These are phyloP conservation scores for Aquilaria yunnanensis DNA, from an alignment of 345 rosid species.

Conservation along the genomic window DNA sequence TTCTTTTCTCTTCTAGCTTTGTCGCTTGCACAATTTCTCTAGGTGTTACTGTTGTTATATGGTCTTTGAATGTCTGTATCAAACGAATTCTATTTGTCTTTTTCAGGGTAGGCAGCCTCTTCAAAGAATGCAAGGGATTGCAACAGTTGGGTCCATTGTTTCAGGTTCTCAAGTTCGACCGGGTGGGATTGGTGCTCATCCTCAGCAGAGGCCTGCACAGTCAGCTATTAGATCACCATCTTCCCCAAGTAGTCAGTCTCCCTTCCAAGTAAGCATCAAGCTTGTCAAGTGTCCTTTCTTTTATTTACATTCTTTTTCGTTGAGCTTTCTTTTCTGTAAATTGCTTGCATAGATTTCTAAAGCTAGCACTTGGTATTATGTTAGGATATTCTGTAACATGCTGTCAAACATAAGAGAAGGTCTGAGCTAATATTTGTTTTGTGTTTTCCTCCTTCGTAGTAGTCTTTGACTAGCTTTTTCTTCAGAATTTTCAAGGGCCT, in stretches of 20 bases:
- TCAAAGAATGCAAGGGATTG: slow-evolving; percentile 59
- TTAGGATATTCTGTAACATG: no score
- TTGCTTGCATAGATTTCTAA: no score
- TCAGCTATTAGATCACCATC: slow-evolving; percentile 56
- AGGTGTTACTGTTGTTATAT: no score
- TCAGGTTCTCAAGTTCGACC: slow-evolving; percentile 66
- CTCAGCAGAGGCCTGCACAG: slow-evolving; percentile 69
- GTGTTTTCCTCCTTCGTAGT: slow-evolving; percentile 23
- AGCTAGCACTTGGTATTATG: no score
- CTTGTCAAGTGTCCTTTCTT: neutral
- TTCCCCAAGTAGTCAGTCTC: slow-evolving; percentile 45
- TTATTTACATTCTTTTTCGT: no score
- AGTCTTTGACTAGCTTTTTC: no score
- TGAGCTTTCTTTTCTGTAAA: no score
- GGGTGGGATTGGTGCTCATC: slow-evolving; percentile 55
- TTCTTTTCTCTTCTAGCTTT: no score
- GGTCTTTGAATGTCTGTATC: no score
- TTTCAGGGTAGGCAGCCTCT: slow-evolving; percentile 37
- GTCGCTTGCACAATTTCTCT: no score
- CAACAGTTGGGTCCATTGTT: slow-evolving; percentile 55
- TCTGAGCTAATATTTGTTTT: neutral
- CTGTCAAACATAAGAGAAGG: no score
- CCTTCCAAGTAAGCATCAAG: slow-evolving; percentile 46
- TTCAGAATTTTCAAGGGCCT: slow-evolving; percentile 57
- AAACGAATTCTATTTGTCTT: neutral